Evolutionary conservation across 495 filamentous ascomycete genomes (phyloP), one percentile per base, ranked within the genome.

Genomic region (Xylaria palmicola): DNA sequence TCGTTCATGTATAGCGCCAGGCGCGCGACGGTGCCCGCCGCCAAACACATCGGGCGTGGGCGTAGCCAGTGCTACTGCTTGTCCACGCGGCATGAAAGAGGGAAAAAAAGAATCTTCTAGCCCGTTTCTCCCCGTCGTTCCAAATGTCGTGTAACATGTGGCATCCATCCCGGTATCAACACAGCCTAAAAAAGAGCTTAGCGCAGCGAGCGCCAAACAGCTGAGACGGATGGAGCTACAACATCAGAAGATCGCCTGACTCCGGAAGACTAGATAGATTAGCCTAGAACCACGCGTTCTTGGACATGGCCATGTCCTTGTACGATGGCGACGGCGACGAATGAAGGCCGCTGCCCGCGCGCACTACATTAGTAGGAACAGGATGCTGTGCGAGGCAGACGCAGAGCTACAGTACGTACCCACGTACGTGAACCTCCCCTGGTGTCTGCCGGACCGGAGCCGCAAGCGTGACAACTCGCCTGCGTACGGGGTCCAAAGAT

Each of bases 91-190:
- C 32, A 61, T 40, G 12, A 15, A 39, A 37, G n/a, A n/a, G n/a
- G n/a, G n/a, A n/a, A n/a, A n/a, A n/a, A n/a, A n/a, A n/a, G 50
- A 61, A 61, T 17, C 41, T 47, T 61, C 47, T 12, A 61, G 37
- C 49, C 44, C 34, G 10, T 40, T 41, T 49, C 22, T 55, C 32
- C 20, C 40, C 22, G 34, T 52, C 17, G n/a, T 54, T 32, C 30
- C 26, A 45, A 22, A 34, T 55, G 59, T 36, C 41, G 40, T 48
- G 59, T 48, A 61, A 54, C 50, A 48, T 61, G 49, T 54, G 40
- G 58, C 26, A 30, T 6, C 44, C 29, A 37, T 32, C 48, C 44
- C 47, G 50, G 55, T 20, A 32, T 20, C 13, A 47, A 54, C 49
- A 60, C 50, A 61, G 49, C 40, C 48, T 60, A 60, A 60, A 60